Percentiles rank a stretch among this genome's conserved stretches.
Conservation (phyloP, 2,329 filamentous ascomycete genomes). For the Arthrobotrys conoides region DNA sequence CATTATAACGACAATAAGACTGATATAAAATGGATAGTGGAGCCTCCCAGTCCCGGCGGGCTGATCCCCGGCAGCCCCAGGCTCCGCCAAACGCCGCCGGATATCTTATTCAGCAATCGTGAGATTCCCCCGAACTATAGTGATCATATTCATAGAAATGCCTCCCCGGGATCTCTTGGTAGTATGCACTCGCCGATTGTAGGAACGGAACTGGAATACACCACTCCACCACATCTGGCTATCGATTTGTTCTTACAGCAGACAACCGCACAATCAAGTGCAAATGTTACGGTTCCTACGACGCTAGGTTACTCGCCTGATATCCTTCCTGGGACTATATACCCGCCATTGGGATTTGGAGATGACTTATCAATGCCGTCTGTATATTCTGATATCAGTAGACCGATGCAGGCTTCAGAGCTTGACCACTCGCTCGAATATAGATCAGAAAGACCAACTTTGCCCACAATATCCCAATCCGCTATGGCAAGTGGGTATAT, state of each 20-base stretch:
- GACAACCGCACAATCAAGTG: constrained; percentile 9
- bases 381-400: neutral
- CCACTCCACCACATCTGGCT: constrained; percentile 16
- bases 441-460: neutral
- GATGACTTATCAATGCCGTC: neutral
- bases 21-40: constrained; percentile 12
- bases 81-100: neutral
- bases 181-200: constrained; percentile 15
- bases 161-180: constrained; percentile 28
- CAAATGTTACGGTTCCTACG: constrained; percentile 12
- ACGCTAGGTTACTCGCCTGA: neutral
- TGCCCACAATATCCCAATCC: neutral
- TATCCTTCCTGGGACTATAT: neutral
- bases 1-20: neutral
- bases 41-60: constrained; percentile 43
- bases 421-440: neutral
- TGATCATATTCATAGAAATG: constrained; percentile 16
- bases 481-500: constrained; percentile 9
- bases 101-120: constrained; percentile 8
- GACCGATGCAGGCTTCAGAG: neutral
- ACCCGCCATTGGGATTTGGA: neutral
- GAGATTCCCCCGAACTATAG: constrained; percentile 20
- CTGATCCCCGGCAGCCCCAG: constrained; percentile 27
- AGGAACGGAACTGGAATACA: constrained; percentile 20
- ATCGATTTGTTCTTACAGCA: constrained; percentile 42